A percentile compares a stretch with the other conserved stretches of the same genome.
Conservation (phyloP, 2,329 filamentous ascomycete species). For the Colletotrichum paranaense region DNA sequence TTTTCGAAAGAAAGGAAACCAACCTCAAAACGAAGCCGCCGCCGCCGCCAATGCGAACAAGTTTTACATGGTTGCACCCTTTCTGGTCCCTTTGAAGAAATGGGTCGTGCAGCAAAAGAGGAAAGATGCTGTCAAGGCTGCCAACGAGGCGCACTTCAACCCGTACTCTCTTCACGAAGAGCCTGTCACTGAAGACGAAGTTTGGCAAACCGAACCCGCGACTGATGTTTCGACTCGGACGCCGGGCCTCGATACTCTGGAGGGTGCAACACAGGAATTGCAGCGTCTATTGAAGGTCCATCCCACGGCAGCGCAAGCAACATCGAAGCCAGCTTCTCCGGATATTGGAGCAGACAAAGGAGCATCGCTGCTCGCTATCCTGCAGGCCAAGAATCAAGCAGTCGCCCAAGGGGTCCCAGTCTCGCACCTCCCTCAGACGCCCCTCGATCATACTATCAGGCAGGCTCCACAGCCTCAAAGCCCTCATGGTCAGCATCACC, state of each 20-base stretch:
- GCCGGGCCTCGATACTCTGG: conserved; percentile 58
- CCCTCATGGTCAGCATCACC: conserved; percentile 63
- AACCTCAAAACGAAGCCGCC: conserved; percentile 64
- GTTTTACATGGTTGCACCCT: conserved; percentile 98
- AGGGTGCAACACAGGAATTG: conserved; percentile 63
- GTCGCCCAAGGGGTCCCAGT: conserved; percentile 34
- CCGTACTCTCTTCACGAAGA: conserved; percentile 64
- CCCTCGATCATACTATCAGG: conserved; percentile 63
- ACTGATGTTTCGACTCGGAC: conserved; percentile 44
- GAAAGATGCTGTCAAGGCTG: conserved; percentile 66
- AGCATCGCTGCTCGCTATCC: conserved; percentile 63
- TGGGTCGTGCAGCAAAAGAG: conserved; percentile 91
- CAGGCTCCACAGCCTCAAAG: conserved; percentile 65
- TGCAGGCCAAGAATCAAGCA: conserved; percentile 51
- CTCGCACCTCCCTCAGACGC: conserved; percentile 57
- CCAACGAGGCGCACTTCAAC: conserved; percentile 53
- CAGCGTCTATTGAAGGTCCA: conserved; percentile 67
- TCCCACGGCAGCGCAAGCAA: conserved; percentile 60
- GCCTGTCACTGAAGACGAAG: conserved; percentile 71
- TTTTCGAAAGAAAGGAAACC: conserved; percentile 74
- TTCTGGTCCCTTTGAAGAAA: conserved; percentile 85
- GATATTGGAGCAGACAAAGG: conserved; percentile 55
- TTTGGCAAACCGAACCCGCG: conserved; percentile 53
- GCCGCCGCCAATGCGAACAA: conserved; percentile 78
- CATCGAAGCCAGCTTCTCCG: conserved; percentile 48